Evolutionary conservation across 805 yeast genomes (phyloP).

Genomic region (Ascoidea tarda): DNA sequence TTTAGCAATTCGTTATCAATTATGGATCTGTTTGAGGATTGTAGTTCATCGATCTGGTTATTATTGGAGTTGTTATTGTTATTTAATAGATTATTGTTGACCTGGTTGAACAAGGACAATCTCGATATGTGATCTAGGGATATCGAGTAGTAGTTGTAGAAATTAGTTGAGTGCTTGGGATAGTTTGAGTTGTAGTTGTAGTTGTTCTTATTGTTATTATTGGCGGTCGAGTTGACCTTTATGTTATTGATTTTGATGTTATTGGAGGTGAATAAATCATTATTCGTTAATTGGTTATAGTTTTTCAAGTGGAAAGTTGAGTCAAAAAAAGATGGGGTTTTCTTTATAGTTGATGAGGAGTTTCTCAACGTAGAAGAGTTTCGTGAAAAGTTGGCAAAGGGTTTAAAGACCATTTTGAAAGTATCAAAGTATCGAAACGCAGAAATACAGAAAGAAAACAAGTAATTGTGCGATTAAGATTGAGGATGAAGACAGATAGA

Average conservation of each 20-base stretch:
- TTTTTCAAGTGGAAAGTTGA: slow-evolving; percentile 9
- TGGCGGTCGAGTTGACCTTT: too few species aligned
- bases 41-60: too few species aligned
- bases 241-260: slow-evolving; percentile 1
- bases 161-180: slow-evolving; percentile 8
- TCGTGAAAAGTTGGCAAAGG: slow-evolving; percentile 5
- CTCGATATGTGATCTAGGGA: too few species aligned
- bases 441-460: too few species aligned
- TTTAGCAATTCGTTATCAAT: too few species aligned
- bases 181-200: neutral
- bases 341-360: neutral
- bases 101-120: too few species aligned
- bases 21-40: too few species aligned
- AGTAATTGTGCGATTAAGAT: too few species aligned
- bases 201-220: neutral
- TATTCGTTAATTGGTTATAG: slow-evolving; percentile 8
- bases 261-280: slow-evolving; percentile 9
- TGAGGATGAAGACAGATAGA: too few species aligned
- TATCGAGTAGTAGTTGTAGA: slow-evolving; percentile 1
- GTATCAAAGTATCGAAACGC: too few species aligned
- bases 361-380: slow-evolving; percentile 1
- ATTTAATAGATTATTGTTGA: too few species aligned
- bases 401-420: slow-evolving; percentile 3
- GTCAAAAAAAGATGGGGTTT: slow-evolving; percentile 11
- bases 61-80: too few species aligned